phyloP scores from a whole-genome alignment of 306 rosid genomes.

The Glycine tomentella region DNA sequence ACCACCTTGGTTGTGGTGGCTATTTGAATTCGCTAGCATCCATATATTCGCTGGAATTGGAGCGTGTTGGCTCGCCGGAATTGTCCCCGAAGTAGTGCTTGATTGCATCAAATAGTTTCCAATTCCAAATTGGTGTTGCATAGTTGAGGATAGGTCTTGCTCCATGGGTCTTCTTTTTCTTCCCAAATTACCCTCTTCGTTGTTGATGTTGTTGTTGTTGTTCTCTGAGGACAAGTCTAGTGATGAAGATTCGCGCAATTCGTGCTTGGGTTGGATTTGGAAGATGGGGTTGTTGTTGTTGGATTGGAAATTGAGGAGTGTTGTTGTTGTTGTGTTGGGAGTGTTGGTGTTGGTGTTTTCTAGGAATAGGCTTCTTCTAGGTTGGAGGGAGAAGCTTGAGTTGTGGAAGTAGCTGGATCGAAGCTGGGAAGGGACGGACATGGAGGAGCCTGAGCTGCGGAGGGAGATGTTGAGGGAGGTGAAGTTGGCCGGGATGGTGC shows the following conservation, averaged over 20 bases:
- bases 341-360: constrained; percentile 53
- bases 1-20: constrained; percentile 53
- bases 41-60: constrained; percentile 85
- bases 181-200: constrained; percentile 57
- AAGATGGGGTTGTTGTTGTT: constrained; percentile 51
- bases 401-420: constrained; percentile 74
- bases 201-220: background rate
- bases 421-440: constrained; percentile 77
- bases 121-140: constrained; percentile 73
- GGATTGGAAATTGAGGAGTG: constrained; percentile 78
- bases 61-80: constrained; percentile 73
- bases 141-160: constrained; percentile 52
- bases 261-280: constrained; percentile 71
- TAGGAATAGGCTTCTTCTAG: constrained; percentile 54
- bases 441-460: constrained; percentile 88
- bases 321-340: constrained; percentile 39
- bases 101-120: constrained; percentile 78
- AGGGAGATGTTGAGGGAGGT: constrained; percentile 58
- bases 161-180: constrained; percentile 61
- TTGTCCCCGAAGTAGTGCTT: constrained; percentile 57
- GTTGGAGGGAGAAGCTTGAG: constrained; percentile 72
- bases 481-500: constrained; percentile 90
- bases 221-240: constrained; percentile 1
- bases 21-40: constrained; percentile 83
- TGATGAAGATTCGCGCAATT: constrained; percentile 44